Conservation (phyloP, 2,329 filamentous ascomycete genomes). For the Trichoderma sp. region DNA sequence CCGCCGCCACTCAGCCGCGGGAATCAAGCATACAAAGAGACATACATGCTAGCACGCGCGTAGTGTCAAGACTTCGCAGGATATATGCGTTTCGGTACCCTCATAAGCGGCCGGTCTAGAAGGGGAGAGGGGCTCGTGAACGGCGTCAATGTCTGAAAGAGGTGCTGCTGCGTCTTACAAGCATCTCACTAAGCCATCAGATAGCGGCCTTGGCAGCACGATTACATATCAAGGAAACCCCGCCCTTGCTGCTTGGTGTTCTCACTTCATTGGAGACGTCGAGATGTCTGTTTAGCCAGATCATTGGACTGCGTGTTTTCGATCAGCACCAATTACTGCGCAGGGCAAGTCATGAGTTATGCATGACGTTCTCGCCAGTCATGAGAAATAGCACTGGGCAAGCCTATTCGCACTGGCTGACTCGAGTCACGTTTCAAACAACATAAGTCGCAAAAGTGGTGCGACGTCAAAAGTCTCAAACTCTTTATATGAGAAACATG, state of each 20-base stretch:
- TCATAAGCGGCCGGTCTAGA: not conserved
- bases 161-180: not conserved
- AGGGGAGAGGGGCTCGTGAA: not conserved
- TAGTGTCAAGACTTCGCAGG: not conserved
- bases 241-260: not conserved
- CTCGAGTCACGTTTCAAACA: not conserved
- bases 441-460: not conserved
- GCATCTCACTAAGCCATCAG: not conserved
- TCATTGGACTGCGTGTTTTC: not conserved
- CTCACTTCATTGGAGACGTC: not conserved
- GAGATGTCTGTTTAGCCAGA: not conserved
- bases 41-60: not conserved
- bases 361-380: not conserved
- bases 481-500: not conserved
- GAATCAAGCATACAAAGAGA: slow-evolving; percentile 13
- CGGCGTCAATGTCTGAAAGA: not conserved
- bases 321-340: not conserved
- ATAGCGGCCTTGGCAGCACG: not conserved
- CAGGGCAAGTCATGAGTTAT: not conserved
- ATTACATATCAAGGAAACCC: not conserved
- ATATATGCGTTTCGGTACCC: not conserved
- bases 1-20: not conserved
- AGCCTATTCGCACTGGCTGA: not conserved
- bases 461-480: not conserved
- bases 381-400: not conserved